Conservation (phyloP, 1,139 yeast genomes). For the Hanseniaspora uvarum region DNA sequence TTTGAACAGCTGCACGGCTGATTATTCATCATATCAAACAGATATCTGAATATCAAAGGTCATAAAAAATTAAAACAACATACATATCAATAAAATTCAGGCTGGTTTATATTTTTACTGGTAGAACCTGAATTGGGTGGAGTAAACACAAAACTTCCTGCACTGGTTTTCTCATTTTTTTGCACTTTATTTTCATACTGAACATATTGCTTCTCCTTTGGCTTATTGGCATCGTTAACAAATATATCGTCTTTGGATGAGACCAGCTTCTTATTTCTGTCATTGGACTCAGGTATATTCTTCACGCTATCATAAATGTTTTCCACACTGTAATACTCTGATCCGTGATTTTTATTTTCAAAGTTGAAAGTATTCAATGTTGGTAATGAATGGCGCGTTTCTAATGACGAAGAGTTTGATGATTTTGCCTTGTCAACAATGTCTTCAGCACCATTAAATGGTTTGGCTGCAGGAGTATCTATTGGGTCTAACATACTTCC, state of each 20-base stretch:
- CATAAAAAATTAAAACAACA: background rate
- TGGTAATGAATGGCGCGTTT: background rate
- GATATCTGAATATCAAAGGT: background rate
- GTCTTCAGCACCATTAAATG: background rate
- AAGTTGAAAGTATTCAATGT: background rate
- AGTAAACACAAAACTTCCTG: background rate
- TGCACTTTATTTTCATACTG: background rate
- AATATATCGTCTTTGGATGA: background rate
- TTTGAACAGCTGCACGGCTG: too few species aligned
- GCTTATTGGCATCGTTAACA: background rate
- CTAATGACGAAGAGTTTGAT: background rate
- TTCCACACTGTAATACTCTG: background rate
- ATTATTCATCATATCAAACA: too few species aligned
- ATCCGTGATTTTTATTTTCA: background rate
- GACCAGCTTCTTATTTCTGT: background rate
- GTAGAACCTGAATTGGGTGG: conserved; percentile 8
- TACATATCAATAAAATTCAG: background rate
- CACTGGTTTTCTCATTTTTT: background rate
- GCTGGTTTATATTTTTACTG: background rate
- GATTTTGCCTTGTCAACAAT: background rate
- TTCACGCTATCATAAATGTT: background rate
- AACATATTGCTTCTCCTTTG: background rate
- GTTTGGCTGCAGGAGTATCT: background rate
- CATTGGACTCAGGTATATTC: background rate
- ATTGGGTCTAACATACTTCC: background rate